These are phyloP conservation scores for Cercophora sp. DNA, from an alignment of 495 filamentous ascomycete genomes.

Conservation along the genomic window DNA sequence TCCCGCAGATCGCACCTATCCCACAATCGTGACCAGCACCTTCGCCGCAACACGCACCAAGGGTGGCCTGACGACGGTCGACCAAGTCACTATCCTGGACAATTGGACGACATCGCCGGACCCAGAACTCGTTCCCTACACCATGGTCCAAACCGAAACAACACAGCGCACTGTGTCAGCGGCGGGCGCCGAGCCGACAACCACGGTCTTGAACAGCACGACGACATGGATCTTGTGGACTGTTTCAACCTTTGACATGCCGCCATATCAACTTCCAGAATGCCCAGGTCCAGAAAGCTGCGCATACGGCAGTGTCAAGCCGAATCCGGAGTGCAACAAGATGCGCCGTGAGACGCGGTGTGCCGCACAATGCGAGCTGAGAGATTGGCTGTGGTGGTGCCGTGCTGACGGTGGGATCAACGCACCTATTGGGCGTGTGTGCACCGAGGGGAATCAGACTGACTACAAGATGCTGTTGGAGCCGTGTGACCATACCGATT, in stretches of 20 bases:
- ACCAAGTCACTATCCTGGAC: conserved; percentile 18
- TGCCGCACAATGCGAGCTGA: conserved; percentile 17
- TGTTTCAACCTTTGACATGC: conserved; percentile 17
- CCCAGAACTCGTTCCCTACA: conserved; percentile 11
- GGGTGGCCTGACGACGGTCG: conserved; percentile 9
- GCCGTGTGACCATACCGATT: conserved; percentile 25
- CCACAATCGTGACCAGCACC: conserved; percentile 17
- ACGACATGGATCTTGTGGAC: conserved; percentile 14
- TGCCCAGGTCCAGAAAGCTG: conserved; percentile 27
- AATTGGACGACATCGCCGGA: conserved; percentile 19
- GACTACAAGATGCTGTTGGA: conserved; percentile 12
- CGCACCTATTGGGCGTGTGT: conserved; percentile 49
- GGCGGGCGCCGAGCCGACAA: not conserved
- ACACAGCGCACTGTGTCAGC: conserved; percentile 11
- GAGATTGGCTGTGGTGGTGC: conserved; percentile 23
- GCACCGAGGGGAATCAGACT: conserved; percentile 15
- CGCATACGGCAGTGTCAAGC: conserved; percentile 14
- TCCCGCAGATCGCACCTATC: conserved; percentile 18
- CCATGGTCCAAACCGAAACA: conserved; percentile 6
- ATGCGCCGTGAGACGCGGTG: conserved; percentile 15
- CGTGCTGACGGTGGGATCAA: conserved; percentile 2
- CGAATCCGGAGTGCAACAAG: conserved; percentile 10
- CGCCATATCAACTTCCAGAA: conserved; percentile 26
- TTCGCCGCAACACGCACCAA: not conserved
- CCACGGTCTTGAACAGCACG: conserved; percentile 1